Evolutionary conservation across 352 stramenopile genomes (phyloP).

Genomic region (Globisporangium uncinulatum): DNA sequence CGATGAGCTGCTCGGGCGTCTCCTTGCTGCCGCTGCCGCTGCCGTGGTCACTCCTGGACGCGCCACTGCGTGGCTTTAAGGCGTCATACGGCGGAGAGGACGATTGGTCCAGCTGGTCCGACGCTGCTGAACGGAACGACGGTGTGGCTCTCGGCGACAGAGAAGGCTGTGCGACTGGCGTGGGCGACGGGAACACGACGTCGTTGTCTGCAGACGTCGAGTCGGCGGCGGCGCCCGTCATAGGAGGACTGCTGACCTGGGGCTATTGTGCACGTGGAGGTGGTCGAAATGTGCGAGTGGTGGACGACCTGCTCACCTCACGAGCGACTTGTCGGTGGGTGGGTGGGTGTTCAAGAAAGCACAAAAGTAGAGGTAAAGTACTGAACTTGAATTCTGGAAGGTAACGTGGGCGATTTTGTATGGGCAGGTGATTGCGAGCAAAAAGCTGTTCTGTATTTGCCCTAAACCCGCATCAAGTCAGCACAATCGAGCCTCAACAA

Average conservation of each 20-base stretch:
- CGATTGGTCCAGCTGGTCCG: background rate
- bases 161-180: constrained; percentile 13
- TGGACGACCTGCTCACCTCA: too few relatives aligned
- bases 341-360: too few relatives aligned
- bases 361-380: too few relatives aligned
- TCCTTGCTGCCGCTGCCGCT: constrained; percentile 9
- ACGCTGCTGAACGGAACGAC: background rate
- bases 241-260: background rate
- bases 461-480: too few relatives aligned
- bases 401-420: too few relatives aligned
- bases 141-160: background rate
- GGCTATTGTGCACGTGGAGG: background rate
- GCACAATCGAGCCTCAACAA: too few relatives aligned
- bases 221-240: constrained; percentile 13
- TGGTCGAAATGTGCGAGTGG: background rate
- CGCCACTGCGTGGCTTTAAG: background rate
- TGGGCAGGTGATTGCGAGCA: too few relatives aligned
- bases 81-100: background rate
- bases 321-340: too few relatives aligned
- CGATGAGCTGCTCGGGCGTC: constrained; percentile 6
- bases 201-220: constrained; percentile 13
- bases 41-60: background rate
- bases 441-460: too few relatives aligned
- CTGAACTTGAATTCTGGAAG: too few relatives aligned
- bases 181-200: constrained; percentile 16